These are phyloP conservation scores for Aphanomyces cochlioides DNA, from an alignment of 352 stramenopile genomes.

Conservation along the genomic window DNA sequence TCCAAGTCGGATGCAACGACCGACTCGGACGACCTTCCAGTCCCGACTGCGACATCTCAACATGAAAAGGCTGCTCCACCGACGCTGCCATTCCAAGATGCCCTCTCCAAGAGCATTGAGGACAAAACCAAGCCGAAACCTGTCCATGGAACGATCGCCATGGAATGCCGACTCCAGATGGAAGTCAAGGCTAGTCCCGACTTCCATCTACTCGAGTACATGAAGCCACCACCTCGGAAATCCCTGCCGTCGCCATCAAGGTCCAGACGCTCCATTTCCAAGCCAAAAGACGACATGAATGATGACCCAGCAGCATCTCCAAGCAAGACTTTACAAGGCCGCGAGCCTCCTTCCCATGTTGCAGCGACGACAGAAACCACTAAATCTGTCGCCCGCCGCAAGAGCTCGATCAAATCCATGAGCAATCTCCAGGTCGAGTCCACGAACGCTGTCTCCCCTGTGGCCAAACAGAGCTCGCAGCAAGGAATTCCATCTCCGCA, in stretches of 20 bases:
- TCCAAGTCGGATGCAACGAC: slow-evolving; percentile 13
- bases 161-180: background rate
- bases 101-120: slow-evolving; percentile 9
- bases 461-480: no score
- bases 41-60: background rate
- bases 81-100: slow-evolving; percentile 2
- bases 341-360: background rate
- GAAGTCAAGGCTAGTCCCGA: background rate
- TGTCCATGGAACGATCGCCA: background rate
- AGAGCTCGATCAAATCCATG: no score
- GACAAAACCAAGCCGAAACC: slow-evolving; percentile 10
- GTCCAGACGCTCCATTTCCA: background rate
- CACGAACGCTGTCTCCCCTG: no score
- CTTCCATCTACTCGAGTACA: slow-evolving; percentile 24
- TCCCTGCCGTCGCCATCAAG: background rate
- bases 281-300: background rate
- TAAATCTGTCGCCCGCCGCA: background rate
- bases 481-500: no score
- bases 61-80: background rate
- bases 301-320: background rate
- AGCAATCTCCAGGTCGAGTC: no score
- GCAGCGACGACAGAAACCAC: background rate
- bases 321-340: background rate
- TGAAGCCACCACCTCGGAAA: background rate
- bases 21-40: slow-evolving; percentile 15